Percentiles rank a stretch among this genome's conserved stretches.
These are phyloP conservation scores for Debaryomycetaceae sp. DNA, from an alignment of 1,139 yeast genomes.

Conservation along the genomic window DNA sequence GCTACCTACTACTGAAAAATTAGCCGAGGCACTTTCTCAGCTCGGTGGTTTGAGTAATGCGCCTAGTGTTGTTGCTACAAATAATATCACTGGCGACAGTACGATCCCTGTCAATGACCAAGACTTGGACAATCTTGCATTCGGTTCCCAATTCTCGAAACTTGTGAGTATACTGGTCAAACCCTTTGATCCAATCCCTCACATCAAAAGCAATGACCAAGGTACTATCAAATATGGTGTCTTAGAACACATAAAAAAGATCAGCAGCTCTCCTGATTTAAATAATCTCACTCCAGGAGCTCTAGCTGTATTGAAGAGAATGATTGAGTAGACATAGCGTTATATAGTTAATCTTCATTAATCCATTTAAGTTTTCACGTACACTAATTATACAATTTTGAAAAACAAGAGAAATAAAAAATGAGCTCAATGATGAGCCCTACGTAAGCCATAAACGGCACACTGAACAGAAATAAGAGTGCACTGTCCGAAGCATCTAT, in stretches of 20 bases:
- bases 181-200: constrained; percentile 68
- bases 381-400: neutral
- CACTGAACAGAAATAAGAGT: neutral
- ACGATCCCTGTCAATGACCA: constrained; percentile 42
- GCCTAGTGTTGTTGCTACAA: constrained; percentile 19
- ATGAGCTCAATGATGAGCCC: neutral
- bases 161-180: constrained; percentile 59
- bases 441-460: neutral
- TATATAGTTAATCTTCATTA: neutral
- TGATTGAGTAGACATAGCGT: constrained; percentile 3
- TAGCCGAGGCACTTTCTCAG: constrained; percentile 44
- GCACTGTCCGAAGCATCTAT: no score
- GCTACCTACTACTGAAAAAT: constrained; percentile 48
- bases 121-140: constrained; percentile 64
- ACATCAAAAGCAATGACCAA: constrained; percentile 33
- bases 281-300: constrained; percentile 25
- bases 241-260: constrained; percentile 28
- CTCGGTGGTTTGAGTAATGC: constrained; percentile 36
- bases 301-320: constrained; percentile 13
- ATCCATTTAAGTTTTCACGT: neutral
- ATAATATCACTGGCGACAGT: constrained; percentile 10
- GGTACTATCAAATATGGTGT: constrained; percentile 27
- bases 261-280: constrained; percentile 29
- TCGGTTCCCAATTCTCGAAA: constrained; percentile 82
- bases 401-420: neutral